phyloP scores from a whole-genome alignment of 495 filamentous ascomycete species.

The Penicillium lagena region DNA sequence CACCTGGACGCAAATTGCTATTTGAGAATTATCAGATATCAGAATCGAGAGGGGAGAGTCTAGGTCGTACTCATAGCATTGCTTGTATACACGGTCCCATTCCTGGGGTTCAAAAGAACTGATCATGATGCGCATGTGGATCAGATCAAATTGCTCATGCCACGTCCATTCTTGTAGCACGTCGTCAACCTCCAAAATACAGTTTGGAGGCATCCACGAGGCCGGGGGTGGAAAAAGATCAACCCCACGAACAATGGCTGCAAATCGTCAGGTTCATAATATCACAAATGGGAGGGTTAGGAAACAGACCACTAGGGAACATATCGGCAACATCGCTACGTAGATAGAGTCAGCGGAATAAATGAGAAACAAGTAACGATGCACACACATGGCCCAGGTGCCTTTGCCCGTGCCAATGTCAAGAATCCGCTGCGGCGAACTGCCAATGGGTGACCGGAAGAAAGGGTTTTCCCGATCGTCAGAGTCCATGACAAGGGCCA shows the following conservation, averaged over 20 bases:
- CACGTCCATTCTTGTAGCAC: conserved; percentile 23
- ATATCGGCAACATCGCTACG: conserved; percentile 16
- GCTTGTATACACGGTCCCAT: conserved; percentile 24
- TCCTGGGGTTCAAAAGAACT: conserved; percentile 14
- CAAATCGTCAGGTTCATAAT: not conserved
- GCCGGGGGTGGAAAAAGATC: conserved; percentile 20
- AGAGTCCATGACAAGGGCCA: conserved; percentile 12
- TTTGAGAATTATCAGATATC: not conserved
- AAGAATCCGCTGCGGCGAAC: conserved; percentile 6
- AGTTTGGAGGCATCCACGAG: conserved; percentile 16
- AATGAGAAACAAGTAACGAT: not conserved
- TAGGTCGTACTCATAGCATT: conserved; percentile 14
- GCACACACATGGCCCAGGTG: conserved; percentile 17
- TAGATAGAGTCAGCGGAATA: not conserved
- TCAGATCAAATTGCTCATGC: conserved; percentile 24
- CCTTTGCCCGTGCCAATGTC: conserved; percentile 18
- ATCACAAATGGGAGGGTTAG: not conserved
- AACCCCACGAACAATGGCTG: conserved; percentile 18
- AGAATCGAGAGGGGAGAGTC: not conserved
- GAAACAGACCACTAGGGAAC: conserved; percentile 8
- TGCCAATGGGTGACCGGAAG: conserved; percentile 11
- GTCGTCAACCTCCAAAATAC: conserved; percentile 15
- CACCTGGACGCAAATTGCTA: conserved; percentile 38
- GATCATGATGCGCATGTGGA: conserved; percentile 24
- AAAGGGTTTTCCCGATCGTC: conserved; percentile 10